Base-by-base conservation (phyloP, 2,329 filamentous ascomycete species). In the Diplodia sapinea region DNA sequence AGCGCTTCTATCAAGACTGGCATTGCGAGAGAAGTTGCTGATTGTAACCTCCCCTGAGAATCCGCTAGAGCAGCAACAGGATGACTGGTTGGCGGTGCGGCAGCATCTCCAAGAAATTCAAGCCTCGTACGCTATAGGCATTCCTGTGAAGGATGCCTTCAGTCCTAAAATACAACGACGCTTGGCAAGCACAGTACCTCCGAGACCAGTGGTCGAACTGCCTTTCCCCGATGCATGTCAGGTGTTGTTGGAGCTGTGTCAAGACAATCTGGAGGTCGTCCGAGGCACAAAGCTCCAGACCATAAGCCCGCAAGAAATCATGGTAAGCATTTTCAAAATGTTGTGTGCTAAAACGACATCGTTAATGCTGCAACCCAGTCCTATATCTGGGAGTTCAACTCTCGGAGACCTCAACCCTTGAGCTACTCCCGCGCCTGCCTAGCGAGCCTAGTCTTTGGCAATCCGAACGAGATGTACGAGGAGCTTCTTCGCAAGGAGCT, bases 141-240 rank as follows among this genome's bases (percentile, higher is more conserved):
- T 84, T 62, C 78, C 87, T 0, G 88, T 96, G 0, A 85, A 89
- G 0, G 88, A 89, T n/a, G 88, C 94, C 0, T 98, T 97, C 77
- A 97, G 93, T 73, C 87, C 88, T 29, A 96, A 97, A 75, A 85
- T 98, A 47, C 95, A 99, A 76, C 87, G 94, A n/a, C 91, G 91
- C 70, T 84, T 99, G 38, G 94, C 95, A 0, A 97, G 93, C 72
- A 97, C 93, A 0, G 94, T 97, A 73, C 95, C 95, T 4, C 95
- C 95, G 8, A 87, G 94, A 9, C 94, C 94, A 0, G 94, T 97
- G 72, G 91, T 97, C 12, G 85, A 92, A 65, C 82, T 94, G 2
- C 87, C 86, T 31, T 90, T 92, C 72, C 86, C 89, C 15, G 89
- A 92, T 73, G 91, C 93, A 0, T 86, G 90, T 70, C 80, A 80